A percentile compares a stretch with the other conserved stretches of the same genome.
Conservation (phyloP, 2,329 filamentous ascomycete species). For the Coleophoma cylindrospora region DNA sequence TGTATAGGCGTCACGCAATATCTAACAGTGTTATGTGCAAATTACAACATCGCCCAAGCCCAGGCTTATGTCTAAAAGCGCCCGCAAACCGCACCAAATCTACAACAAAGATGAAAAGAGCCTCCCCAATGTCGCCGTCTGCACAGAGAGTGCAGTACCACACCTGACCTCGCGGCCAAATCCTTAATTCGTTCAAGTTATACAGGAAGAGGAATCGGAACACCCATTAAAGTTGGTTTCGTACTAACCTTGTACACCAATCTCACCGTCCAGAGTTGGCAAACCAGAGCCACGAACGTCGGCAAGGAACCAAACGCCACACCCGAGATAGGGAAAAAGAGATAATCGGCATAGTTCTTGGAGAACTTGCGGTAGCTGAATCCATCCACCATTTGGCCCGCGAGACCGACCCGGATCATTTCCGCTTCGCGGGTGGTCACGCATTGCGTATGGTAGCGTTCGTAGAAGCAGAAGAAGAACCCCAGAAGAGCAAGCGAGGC, state of each 20-base stretch:
- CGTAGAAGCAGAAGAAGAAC: conserved; percentile 61
- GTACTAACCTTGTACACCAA: conserved; percentile 69
- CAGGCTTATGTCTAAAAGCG: no score
- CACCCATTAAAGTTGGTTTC: conserved; percentile 39
- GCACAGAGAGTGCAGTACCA: no score
- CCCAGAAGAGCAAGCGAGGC: conserved; percentile 57
- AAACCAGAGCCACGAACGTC: conserved; percentile 61
- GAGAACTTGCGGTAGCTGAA: conserved; percentile 55
- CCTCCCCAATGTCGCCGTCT: no score
- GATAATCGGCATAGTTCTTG: conserved; percentile 56
- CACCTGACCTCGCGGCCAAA: no score
- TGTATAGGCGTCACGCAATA: no score
- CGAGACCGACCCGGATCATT: conserved; percentile 60
- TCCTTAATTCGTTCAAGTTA: no score
- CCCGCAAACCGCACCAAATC: no score
- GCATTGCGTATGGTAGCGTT: conserved; percentile 59
- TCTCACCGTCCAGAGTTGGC: conserved; percentile 65
- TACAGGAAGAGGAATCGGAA: no score
- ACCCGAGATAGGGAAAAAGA: conserved; percentile 62
- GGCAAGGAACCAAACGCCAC: conserved; percentile 65
- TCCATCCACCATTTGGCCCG: conserved; percentile 49
- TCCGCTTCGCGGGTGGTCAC: conserved; percentile 57
- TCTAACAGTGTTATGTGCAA: no score
- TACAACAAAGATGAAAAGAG: no score
- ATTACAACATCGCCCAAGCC: no score